phyloP scores from a whole-genome alignment of 2,329 filamentous ascomycete genomes.

The Botrytis medusae region DNA sequence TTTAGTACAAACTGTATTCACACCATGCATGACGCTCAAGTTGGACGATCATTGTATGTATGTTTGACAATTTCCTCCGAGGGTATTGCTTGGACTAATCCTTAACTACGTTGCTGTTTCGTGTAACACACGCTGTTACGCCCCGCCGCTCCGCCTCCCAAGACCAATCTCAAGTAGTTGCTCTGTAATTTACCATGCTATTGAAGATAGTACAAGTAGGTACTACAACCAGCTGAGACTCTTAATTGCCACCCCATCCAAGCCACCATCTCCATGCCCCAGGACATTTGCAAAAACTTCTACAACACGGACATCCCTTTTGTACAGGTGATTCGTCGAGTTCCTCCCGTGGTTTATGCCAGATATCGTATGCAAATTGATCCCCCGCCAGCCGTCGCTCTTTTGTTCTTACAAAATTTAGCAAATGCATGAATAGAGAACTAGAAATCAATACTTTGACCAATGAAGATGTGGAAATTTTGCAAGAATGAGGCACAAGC shows the following conservation, averaged over 20 bases:
- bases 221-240: not conserved
- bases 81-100: not conserved
- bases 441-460: conserved; percentile 10
- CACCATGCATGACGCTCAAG: not conserved
- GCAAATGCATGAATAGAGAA: not conserved
- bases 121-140: not conserved
- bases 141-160: not conserved
- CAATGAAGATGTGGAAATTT: not conserved
- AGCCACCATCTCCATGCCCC: not conserved
- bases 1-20: not conserved
- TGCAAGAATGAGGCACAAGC: not conserved
- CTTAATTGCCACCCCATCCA: conserved; percentile 4
- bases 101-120: not conserved
- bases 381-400: not conserved
- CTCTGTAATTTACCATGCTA: not conserved
- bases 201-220: not conserved
- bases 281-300: not conserved
- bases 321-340: not conserved
- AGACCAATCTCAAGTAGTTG: not conserved
- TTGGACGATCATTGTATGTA: not conserved
- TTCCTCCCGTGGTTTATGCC: conserved; percentile 15
- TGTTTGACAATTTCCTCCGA: not conserved
- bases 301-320: not conserved
- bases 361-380: conserved; percentile 15
- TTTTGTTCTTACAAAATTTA: conserved; percentile 6